A percentile compares a stretch with the other conserved stretches of the same genome.
phyloP scores from a whole-genome alignment of 768 basidiomycete genomes.

The Boletus eberwhitei region DNA sequence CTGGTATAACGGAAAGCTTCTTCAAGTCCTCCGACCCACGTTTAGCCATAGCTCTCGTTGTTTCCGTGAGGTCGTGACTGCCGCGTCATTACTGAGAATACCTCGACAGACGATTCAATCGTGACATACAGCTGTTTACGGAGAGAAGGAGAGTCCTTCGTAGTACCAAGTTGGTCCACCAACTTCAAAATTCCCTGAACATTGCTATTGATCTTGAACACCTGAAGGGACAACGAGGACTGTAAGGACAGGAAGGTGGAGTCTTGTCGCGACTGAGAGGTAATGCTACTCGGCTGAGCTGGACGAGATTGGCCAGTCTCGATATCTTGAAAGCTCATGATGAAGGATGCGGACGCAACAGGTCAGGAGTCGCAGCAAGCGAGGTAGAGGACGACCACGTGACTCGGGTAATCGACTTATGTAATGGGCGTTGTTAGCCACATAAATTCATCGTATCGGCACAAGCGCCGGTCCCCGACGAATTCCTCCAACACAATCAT shows the following conservation, averaged over 20 bases:
- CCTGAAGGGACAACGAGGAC: slow-evolving; percentile 81
- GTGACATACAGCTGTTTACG: slow-evolving; percentile 78
- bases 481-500: no score
- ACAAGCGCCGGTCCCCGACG: no score
- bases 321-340: slow-evolving; percentile 53
- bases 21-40: slow-evolving; percentile 92
- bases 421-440: no score
- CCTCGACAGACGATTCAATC: not conserved
- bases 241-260: slow-evolving; percentile 73
- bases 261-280: slow-evolving; percentile 55
- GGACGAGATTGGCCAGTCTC: slow-evolving; percentile 40
- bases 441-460: no score
- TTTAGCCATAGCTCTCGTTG: slow-evolving; percentile 93
- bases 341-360: not conserved
- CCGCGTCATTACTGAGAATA: slow-evolving; percentile 1
- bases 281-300: slow-evolving; percentile 22
- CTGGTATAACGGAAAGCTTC: slow-evolving; percentile 71
- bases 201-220: slow-evolving; percentile 98
- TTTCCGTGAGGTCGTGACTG: slow-evolving; percentile 92
- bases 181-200: slow-evolving; percentile 92
- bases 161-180: slow-evolving; percentile 94
- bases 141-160: slow-evolving; percentile 72
- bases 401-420: not conserved
- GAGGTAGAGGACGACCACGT: slow-evolving; percentile 4
- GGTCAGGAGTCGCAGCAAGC: slow-evolving; percentile 2